Evolutionary conservation across 345 rosid species (phyloP).

Genomic region (Capsella bursapastoris): DNA sequence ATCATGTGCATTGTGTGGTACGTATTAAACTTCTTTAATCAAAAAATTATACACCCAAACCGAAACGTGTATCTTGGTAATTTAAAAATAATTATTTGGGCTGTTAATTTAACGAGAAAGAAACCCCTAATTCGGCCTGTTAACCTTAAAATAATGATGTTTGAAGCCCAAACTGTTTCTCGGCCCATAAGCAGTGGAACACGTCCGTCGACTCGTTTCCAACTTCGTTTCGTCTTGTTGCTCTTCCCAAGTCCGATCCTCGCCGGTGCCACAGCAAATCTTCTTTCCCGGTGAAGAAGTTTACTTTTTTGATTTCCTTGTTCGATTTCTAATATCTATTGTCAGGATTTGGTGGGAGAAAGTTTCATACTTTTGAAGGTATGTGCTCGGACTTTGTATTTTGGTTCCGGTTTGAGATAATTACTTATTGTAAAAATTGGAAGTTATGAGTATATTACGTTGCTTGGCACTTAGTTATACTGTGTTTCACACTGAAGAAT

Average conservation of each 20-base stretch:
- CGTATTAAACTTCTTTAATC: too few relatives aligned
- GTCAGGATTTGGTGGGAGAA: background rate
- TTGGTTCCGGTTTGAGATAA: background rate
- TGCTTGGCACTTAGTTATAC: background rate
- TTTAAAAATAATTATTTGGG: too few relatives aligned
- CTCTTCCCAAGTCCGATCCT: background rate
- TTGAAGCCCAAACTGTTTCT: background rate
- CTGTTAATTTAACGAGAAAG: too few relatives aligned
- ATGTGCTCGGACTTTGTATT: background rate
- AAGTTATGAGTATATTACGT: background rate
- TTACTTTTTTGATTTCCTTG: background rate
- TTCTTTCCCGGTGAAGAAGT: background rate
- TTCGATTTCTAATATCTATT: background rate
- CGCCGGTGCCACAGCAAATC: background rate
- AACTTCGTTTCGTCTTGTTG: background rate
- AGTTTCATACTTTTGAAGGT: background rate
- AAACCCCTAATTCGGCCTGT: background rate
- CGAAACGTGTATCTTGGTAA: too few relatives aligned
- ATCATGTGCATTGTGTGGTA: too few relatives aligned
- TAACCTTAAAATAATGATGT: background rate
- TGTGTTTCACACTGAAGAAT: background rate
- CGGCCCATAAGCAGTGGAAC: conserved; percentile 2
- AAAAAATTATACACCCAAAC: background rate
- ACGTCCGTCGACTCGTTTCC: background rate
- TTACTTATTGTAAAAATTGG: conserved; percentile 2